phyloP scores from a whole-genome alignment of 2,329 filamentous ascomycete species.

The Nothophoma quercina region DNA sequence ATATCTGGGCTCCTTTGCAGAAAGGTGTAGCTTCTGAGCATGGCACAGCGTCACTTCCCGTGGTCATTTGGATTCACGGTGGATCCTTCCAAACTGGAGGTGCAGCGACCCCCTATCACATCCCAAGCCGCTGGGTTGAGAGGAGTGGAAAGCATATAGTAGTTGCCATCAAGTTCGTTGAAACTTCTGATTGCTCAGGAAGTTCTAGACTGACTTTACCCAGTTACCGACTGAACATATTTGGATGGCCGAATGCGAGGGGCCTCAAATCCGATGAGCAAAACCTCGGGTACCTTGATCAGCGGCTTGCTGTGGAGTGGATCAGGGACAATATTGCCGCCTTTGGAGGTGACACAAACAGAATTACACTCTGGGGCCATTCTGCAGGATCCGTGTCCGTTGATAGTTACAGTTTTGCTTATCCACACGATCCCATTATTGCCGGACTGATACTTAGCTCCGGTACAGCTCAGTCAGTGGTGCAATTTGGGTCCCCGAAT shows the following conservation, averaged over 20 bases:
- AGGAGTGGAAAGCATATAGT: conserved; percentile 48
- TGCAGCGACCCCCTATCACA: conserved; percentile 51
- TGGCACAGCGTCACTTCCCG: conserved; percentile 46
- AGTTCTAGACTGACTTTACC: neutral
- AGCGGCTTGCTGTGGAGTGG: conserved; percentile 50
- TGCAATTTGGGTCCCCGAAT: conserved; percentile 35
- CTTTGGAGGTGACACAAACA: conserved; percentile 43
- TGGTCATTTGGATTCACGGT: conserved; percentile 58
- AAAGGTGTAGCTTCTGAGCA: neutral
- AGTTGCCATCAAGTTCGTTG: conserved; percentile 38
- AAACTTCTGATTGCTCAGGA: neutral
- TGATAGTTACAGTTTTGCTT: conserved; percentile 60
- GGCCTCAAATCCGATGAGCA: conserved; percentile 36
- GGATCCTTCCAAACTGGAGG: conserved; percentile 57
- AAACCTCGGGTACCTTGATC: conserved; percentile 52
- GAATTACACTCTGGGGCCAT: conserved; percentile 52
- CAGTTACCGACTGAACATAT: conserved; percentile 49
- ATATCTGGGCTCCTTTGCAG: conserved; percentile 53
- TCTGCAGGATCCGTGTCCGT: conserved; percentile 50
- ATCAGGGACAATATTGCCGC: conserved; percentile 49
- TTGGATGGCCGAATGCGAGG: conserved; percentile 50
- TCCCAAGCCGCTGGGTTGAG: conserved; percentile 36
- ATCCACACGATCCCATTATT: conserved; percentile 56
- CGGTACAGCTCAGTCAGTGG: conserved; percentile 22
- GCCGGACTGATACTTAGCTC: conserved; percentile 34